Evolutionary conservation across 192 early-diverging fungal species (phyloP).

Genomic region (Chytriomyces hyalinus): DNA sequence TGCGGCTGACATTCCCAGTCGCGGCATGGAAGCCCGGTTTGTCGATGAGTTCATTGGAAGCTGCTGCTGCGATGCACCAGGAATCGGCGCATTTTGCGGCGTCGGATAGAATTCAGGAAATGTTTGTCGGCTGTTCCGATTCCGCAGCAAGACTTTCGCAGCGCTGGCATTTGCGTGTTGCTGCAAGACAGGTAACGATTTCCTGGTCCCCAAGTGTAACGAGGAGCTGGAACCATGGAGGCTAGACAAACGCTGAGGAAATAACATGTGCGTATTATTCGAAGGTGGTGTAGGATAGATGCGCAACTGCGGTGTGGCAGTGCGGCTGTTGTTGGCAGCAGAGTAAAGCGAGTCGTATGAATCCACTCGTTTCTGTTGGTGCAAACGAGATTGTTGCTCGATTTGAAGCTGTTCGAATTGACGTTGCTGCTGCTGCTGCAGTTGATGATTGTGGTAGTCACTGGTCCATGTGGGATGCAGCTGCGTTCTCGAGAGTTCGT

Average conservation of each 20-base stretch:
- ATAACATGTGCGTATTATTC: background rate
- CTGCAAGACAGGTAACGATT: too few relatives aligned
- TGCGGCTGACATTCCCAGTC: too few relatives aligned
- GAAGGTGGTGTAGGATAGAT: background rate
- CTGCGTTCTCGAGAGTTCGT: constrained; percentile 16
- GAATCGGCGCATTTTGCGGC: too few relatives aligned
- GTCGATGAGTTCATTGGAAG: too few relatives aligned
- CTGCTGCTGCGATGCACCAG: too few relatives aligned
- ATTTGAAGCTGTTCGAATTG: background rate
- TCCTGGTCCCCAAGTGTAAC: too few relatives aligned
- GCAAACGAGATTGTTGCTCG: background rate
- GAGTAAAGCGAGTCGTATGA: background rate
- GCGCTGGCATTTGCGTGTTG: too few relatives aligned
- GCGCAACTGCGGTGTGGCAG: background rate
- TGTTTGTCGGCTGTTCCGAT: too few relatives aligned
- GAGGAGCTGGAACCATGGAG: too few relatives aligned
- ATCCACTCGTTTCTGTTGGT: background rate
- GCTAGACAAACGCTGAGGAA: background rate
- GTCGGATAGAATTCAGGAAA: too few relatives aligned
- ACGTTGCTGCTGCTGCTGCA: constrained; percentile 11
- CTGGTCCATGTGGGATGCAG: constrained; percentile 14
- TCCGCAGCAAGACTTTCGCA: too few relatives aligned
- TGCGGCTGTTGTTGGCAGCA: background rate
- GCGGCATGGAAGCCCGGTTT: too few relatives aligned
- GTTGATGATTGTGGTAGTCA: background rate